Evolutionary conservation across 2,329 filamentous ascomycete genomes (phyloP).

Genomic region (Purpureocillium lavendulum): DNA sequence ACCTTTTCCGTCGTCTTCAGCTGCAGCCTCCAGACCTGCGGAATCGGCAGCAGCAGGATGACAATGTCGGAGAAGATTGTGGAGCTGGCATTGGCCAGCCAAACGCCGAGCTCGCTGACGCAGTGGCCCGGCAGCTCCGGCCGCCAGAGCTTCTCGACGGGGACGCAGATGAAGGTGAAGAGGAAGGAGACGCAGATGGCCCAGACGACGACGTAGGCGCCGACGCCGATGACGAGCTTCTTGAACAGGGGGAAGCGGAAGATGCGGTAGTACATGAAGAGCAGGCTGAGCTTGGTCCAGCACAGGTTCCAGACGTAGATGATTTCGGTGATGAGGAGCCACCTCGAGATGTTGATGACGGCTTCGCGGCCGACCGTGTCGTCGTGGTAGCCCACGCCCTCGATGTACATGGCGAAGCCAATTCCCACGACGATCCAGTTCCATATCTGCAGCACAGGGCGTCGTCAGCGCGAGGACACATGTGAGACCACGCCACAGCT

Average conservation of each 20-base stretch:
- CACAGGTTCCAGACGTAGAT: slow-evolving; percentile 36
- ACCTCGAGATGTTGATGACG: slow-evolving; percentile 33
- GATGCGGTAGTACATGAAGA: slow-evolving; percentile 43
- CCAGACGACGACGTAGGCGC: slow-evolving; percentile 34
- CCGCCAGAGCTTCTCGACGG: slow-evolving; percentile 38
- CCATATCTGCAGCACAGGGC: slow-evolving; percentile 21
- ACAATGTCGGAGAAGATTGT: slow-evolving; percentile 35
- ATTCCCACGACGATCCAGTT: slow-evolving; percentile 34
- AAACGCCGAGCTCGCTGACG: slow-evolving; percentile 37
- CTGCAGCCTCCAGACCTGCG: slow-evolving; percentile 35
- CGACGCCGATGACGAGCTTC: slow-evolving; percentile 28
- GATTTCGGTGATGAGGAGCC: slow-evolving; percentile 35
- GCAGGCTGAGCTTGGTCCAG: slow-evolving; percentile 37
- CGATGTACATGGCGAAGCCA: slow-evolving; percentile 35
- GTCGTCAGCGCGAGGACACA: no score
- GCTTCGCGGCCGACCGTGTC: slow-evolving; percentile 20
- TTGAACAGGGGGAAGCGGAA: slow-evolving; percentile 34
- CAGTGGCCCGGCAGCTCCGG: slow-evolving; percentile 32
- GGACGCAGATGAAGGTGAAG: slow-evolving; percentile 41
- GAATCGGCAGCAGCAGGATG: slow-evolving; percentile 33
- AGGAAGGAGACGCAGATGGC: slow-evolving; percentile 36
- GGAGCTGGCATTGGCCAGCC: slow-evolving; percentile 37
- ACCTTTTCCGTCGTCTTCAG: slow-evolving; percentile 30
- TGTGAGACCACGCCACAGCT: no score
- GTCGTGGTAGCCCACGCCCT: slow-evolving; percentile 37